Percentiles rank a stretch among this genome's conserved stretches.
phyloP scores from a whole-genome alignment of 345 rosid species.

The Zanthoxylum bungeanum region DNA sequence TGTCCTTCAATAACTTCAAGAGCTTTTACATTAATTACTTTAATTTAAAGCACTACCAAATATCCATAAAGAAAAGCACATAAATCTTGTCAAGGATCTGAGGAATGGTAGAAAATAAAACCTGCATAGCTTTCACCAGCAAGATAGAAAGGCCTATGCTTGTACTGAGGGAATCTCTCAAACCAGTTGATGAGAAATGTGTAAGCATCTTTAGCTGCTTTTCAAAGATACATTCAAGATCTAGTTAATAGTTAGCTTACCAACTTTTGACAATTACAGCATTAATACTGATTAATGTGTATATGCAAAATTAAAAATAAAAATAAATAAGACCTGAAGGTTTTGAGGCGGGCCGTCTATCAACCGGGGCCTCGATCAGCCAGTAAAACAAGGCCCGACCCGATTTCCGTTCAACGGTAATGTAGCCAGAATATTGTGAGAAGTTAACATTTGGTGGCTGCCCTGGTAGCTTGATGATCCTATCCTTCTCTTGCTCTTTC shows the following conservation, averaged over 20 bases:
- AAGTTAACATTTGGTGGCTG: conserved; percentile 64
- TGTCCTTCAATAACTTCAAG: neutral
- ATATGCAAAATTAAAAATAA: neutral
- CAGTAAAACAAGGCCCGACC: conserved; percentile 83
- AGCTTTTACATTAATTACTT: neutral
- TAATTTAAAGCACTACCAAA: neutral
- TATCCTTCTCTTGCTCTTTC: conserved; percentile 47
- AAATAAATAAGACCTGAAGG: conserved; percentile 42
- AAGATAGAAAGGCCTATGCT: conserved; percentile 62
- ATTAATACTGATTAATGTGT: neutral
- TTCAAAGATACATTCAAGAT: conserved; percentile 4
- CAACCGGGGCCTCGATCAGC: conserved; percentile 48
- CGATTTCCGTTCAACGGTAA: conserved; percentile 44
- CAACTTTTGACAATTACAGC: conserved; percentile 18
- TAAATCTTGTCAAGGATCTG: neutral
- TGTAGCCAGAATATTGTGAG: conserved; percentile 76
- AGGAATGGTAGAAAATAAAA: conserved; percentile 6
- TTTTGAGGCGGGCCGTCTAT: conserved; percentile 24
- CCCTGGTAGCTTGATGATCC: conserved; percentile 58
- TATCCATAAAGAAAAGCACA: neutral
- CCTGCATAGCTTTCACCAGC: conserved; percentile 99
- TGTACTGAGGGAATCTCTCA: conserved; percentile 70
- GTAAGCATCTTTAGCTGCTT: conserved; percentile 67
- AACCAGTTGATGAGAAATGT: conserved; percentile 65
- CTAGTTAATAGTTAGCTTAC: conserved; percentile 11